Percentiles rank a stretch among this genome's conserved stretches.
Conservation (phyloP, 176 grass and related monocot genomes). For the Metroxylon sagu region DNA sequence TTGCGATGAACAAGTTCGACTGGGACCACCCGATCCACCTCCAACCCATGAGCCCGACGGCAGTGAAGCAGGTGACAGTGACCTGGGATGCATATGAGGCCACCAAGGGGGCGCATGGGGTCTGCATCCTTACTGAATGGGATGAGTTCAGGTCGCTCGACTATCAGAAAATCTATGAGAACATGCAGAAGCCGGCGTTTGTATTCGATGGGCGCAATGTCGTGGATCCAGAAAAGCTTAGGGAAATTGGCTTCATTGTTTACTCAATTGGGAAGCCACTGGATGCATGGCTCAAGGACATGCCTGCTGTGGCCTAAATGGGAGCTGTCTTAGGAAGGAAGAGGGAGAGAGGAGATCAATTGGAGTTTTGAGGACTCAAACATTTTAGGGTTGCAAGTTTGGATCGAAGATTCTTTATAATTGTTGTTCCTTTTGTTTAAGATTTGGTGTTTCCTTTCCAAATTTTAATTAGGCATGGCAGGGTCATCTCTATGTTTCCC, state of each 20-base stretch:
- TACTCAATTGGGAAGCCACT: conserved; percentile 69
- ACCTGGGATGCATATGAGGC: conserved; percentile 67
- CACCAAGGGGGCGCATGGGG: conserved; percentile 50
- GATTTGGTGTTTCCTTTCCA: conserved; percentile 21
- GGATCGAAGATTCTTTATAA: conserved; percentile 17
- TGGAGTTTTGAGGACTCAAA: no score
- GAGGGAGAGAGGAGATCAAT: no score
- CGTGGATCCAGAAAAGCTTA: conserved; percentile 47
- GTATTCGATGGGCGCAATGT: conserved; percentile 60
- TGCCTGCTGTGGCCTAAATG: conserved; percentile 54
- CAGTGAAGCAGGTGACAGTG: conserved; percentile 56
- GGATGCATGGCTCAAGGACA: conserved; percentile 58
- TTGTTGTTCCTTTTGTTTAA: conserved; percentile 22
- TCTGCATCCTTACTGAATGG: conserved; percentile 68
- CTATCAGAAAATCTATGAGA: conserved; percentile 45
- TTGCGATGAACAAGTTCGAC: conserved; percentile 50
- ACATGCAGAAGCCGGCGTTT: conserved; percentile 63
- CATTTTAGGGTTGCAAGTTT: no score
- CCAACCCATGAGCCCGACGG: conserved; percentile 58
- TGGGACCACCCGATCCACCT: conserved; percentile 50
- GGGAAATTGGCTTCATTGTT: conserved; percentile 62
- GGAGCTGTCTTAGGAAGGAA: neutral
- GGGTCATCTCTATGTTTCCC: conserved; percentile 2
- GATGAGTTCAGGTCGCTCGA: conserved; percentile 56
- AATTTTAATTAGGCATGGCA: conserved; percentile 11